Conservation (phyloP, 176 grass and related monocot genomes). For the Lolium multiflorum region DNA sequence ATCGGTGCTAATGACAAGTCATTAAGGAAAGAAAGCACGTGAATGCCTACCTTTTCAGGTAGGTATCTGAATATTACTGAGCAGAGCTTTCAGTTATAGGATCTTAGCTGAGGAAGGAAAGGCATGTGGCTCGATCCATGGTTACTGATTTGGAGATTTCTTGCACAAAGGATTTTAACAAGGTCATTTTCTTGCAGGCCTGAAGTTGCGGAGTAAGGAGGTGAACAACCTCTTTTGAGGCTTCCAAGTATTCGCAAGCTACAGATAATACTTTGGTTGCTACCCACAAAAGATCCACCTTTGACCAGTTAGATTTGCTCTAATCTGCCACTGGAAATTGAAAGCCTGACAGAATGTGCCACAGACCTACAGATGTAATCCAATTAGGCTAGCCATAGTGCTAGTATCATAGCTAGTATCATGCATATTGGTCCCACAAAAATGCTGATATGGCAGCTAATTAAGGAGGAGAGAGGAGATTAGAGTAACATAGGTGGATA, state of each 20-base stretch:
- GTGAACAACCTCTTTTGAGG: conserved; percentile 29
- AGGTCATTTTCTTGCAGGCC: not conserved
- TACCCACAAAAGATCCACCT: not conserved
- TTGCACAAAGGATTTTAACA: not conserved
- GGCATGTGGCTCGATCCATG: not conserved
- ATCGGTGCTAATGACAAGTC: conserved; percentile 7
- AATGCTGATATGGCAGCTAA: no score
- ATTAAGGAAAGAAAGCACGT: not conserved
- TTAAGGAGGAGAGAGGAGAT: no score
- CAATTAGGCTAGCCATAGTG: no score
- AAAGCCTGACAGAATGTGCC: not conserved
- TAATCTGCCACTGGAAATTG: not conserved
- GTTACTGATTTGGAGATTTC: conserved; percentile 3
- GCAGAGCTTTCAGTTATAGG: conserved; percentile 11
- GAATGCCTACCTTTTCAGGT: not conserved
- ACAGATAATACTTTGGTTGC: not conserved
- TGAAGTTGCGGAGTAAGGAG: conserved; percentile 14
- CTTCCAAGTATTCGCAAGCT: conserved; percentile 3
- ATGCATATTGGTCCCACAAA: no score
- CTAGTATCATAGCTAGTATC: no score
- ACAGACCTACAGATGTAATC: not conserved
- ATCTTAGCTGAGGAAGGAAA: conserved; percentile 24
- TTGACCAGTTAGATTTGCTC: not conserved
- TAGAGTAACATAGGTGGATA: no score
- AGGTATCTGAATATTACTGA: not conserved